Evolutionary conservation across 2,329 filamentous ascomycete species (phyloP), one percentile per base, ranked within the genome.

Genomic region (Thelonectria rubi): DNA sequence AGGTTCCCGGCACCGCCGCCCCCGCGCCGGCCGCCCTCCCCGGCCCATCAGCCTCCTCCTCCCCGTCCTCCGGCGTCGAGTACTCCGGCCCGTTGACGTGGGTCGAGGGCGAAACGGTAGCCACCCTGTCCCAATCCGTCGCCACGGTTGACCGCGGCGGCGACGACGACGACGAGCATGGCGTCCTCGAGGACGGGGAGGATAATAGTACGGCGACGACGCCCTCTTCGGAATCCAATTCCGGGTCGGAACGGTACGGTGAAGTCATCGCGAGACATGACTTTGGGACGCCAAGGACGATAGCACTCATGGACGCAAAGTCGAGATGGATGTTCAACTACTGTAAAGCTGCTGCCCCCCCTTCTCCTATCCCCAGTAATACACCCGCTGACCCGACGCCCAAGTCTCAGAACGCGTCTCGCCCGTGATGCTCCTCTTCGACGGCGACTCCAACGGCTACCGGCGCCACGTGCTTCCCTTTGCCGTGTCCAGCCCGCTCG

Each of bases 321-420:
- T 55, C 52, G 21, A 34, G 60, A 55, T 62, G 60, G 60, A 62
- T 62, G 60, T 62, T 62, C 39, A 47, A 59, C 21, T 59, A 62
- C 17, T 62, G 60, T 62, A 58, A 55, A 7, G 24, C 24, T 9
- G n/a, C 17, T 14, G 5, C 40, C 49, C 11, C 24, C n/a, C 11
- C 17, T 21, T 21, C 2, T 5, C 14, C 2, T 12, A 4, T 24
- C 12, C 14, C 18, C 37, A 55, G 20, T 47, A 47, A 32, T 18
- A 49, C 11, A 14, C 17, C 15, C n/a, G 34, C 50, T 60, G 14
- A 47, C 45, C 15, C 18, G 15, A 12, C 18, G n/a, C 17, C 47
- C 12, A 20, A 58, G 60, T 62, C 24, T 55, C 40, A 9, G 60
- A 55, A 30, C 45, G 58, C 47, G 60, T 62, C 50, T 62, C 60